Conservation (phyloP, 73 alveolate genomes). For the Paramecium bursaria region DNA sequence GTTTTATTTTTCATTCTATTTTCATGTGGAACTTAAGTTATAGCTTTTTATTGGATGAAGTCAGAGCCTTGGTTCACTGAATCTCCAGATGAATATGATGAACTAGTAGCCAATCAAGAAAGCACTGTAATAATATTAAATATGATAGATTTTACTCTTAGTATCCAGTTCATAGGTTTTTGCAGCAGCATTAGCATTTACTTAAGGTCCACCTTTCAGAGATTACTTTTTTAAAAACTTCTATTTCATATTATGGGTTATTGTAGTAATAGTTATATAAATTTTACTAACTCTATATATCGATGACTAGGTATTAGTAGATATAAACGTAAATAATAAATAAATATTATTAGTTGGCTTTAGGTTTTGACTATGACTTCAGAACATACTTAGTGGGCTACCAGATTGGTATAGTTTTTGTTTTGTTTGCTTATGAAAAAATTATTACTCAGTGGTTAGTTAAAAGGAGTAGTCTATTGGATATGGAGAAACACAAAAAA, state of each 20-base stretch:
- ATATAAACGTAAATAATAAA: neutral
- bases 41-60: too few species aligned
- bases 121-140: too few species aligned
- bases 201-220: constrained; percentile 40
- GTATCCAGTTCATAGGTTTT: neutral
- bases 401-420: neutral
- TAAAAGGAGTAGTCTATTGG: too few species aligned
- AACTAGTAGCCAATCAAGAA: too few species aligned
- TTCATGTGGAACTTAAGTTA: too few species aligned
- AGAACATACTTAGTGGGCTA: constrained; percentile 7
- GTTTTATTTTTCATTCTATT: too few species aligned
- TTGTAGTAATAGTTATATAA: neutral
- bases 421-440: constrained; percentile 16
- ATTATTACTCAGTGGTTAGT: constrained; percentile 20
- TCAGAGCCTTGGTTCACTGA: too few species aligned
- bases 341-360: neutral
- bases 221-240: neutral
- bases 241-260: neutral
- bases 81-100: too few species aligned
- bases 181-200: constrained; percentile 28
- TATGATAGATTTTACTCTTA: too few species aligned
- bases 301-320: neutral
- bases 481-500: too few species aligned
- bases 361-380: neutral
- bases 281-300: neutral